phyloP scores from a whole-genome alignment of 257 asterid genomes.

The Przewalskia tangutica region DNA sequence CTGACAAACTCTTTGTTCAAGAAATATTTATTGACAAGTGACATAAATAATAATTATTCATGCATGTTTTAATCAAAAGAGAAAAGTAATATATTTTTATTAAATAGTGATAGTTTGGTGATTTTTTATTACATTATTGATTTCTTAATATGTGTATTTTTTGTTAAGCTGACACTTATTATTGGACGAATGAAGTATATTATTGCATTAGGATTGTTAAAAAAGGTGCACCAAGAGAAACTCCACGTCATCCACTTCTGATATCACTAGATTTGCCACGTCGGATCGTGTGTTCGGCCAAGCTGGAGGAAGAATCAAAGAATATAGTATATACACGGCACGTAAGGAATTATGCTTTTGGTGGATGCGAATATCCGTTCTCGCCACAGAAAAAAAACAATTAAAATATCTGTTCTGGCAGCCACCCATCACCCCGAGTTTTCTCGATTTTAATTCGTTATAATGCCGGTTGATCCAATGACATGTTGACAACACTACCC shows the following conservation, averaged over 20 bases:
- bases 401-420: background rate
- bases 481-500: conserved; percentile 18
- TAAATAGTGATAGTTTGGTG: too few species aligned
- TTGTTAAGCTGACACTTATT: too few species aligned
- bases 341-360: conserved; percentile 31
- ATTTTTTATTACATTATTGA: too few species aligned
- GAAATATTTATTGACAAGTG: too few species aligned
- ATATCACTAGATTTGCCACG: conserved; percentile 10
- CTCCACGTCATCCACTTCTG: conserved; percentile 9
- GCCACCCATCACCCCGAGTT: too few species aligned
- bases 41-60: too few species aligned
- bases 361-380: conserved; percentile 27
- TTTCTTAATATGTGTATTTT: too few species aligned
- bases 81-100: too few species aligned
- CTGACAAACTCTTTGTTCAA: too few species aligned
- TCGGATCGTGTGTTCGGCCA: conserved; percentile 14
- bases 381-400: background rate
- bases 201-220: background rate
- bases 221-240: background rate
- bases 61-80: too few species aligned
- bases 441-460: background rate
- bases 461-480: conserved; percentile 3
- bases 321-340: conserved; percentile 22
- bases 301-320: conserved; percentile 8
- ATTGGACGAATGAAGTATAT: background rate